These are phyloP conservation scores for Dictyophora rubrovolvata DNA, from an alignment of 768 basidiomycete species.

Conservation along the genomic window DNA sequence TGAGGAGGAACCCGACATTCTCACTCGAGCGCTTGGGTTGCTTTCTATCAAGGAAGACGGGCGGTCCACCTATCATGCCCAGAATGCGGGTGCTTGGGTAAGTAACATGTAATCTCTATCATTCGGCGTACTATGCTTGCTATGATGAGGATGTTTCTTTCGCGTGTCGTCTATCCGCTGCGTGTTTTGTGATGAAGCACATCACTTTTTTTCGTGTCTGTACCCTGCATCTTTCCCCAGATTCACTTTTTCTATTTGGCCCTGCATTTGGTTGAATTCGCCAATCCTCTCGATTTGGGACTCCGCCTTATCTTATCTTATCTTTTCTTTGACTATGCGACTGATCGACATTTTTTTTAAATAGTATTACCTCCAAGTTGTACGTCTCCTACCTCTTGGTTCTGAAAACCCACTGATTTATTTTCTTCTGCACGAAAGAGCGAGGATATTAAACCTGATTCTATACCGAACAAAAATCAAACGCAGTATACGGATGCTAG, in stretches of 20 bases:
- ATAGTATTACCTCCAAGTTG: background rate
- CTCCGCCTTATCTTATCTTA: background rate
- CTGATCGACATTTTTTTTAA: background rate
- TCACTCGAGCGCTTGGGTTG: conserved; percentile 57
- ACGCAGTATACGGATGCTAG: too few relatives aligned
- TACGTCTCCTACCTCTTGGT: background rate
- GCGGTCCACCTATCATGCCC: conserved; percentile 45
- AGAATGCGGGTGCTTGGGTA: background rate
- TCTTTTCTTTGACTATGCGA: background rate
- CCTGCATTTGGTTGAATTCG: background rate
- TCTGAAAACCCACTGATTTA: too few relatives aligned
- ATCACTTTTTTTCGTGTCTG: too few relatives aligned
- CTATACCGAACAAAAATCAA: too few relatives aligned
- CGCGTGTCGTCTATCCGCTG: too few relatives aligned
- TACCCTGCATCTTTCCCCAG: too few relatives aligned
- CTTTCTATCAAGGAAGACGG: conserved; percentile 62
- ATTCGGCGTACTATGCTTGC: too few relatives aligned
- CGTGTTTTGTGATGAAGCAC: too few relatives aligned
- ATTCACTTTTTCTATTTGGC: too few relatives aligned
- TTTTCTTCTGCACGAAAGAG: background rate
- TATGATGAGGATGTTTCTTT: too few relatives aligned
- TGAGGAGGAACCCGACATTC: conserved; percentile 39
- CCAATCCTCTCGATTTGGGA: background rate
- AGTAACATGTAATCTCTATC: background rate
- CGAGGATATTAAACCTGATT: background rate